Evolutionary conservation across 208 protist species (phyloP).

Genomic region (Herpetomonas tarakana): DNA sequence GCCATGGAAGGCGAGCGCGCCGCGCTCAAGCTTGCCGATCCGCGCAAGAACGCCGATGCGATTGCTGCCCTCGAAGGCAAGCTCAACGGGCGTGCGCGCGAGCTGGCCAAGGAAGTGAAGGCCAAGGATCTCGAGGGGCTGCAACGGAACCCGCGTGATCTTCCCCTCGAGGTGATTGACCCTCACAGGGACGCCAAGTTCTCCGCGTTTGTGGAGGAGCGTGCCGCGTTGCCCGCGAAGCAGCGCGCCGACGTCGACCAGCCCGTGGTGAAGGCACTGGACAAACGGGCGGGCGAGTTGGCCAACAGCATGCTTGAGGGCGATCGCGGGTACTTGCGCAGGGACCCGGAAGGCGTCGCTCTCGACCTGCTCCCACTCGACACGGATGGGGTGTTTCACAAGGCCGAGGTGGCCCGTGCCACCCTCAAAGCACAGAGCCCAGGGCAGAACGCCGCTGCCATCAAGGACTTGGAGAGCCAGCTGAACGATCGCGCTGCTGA

Average conservation of each 20-base stretch:
- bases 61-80: conserved; percentile 52
- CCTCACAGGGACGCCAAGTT: conserved; percentile 59
- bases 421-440: conserved; percentile 44
- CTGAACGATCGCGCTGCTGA: conserved; percentile 54
- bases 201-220: conserved; percentile 38
- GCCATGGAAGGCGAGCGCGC: conserved; percentile 58
- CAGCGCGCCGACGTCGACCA: conserved; percentile 13
- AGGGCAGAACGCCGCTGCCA: conserved; percentile 32
- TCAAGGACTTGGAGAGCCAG: conserved; percentile 57
- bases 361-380: conserved; percentile 49
- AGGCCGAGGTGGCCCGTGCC: conserved; percentile 60
- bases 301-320: conserved; percentile 43
- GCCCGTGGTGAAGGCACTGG: conserved; percentile 31
- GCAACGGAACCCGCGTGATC: conserved; percentile 34
- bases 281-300: conserved; percentile 35
- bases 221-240: conserved; percentile 12
- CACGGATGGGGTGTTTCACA: conserved; percentile 48
- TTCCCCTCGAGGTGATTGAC: conserved; percentile 65
- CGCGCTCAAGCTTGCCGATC: conserved; percentile 49
- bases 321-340: conserved; percentile 68
- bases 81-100: conserved; percentile 43
- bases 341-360: conserved; percentile 65
- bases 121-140: conserved; percentile 45
- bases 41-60: conserved; percentile 40
- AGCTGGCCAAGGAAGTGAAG: conserved; percentile 54